phyloP scores from a whole-genome alignment of 495 filamentous ascomycete species.

The Hypoxylon crocopeplum region DNA sequence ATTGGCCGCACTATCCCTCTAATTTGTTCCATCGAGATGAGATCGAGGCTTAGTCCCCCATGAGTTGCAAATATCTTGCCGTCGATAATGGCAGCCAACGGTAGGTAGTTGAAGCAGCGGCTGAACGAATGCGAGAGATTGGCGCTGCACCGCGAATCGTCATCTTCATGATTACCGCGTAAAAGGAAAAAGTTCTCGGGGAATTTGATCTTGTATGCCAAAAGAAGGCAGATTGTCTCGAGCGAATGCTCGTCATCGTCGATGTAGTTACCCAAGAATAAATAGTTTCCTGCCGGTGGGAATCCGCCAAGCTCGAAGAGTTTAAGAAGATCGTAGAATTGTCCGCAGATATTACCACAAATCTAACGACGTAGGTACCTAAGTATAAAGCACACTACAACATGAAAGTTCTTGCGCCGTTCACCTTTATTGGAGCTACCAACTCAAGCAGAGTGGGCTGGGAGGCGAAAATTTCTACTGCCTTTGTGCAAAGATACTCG shows the following conservation, averaged over 20 bases:
- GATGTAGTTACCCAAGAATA: not conserved
- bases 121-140: no score
- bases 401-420: no score
- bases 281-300: not conserved
- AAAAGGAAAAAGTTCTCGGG: not conserved
- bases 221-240: not conserved
- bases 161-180: not conserved
- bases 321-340: not conserved
- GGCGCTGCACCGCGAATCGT: no score
- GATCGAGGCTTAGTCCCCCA: not conserved
- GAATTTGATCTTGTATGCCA: not conserved
- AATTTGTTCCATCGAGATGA: not conserved
- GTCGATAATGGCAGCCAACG: not conserved
- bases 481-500: not conserved
- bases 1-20: not conserved
- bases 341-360: not conserved
- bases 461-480: not conserved
- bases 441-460: not conserved
- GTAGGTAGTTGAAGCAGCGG: not conserved
- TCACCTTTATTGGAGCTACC: not conserved
- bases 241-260: not conserved
- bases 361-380: not conserved
- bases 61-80: not conserved
- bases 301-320: not conserved
- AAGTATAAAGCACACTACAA: no score